phyloP scores from a whole-genome alignment of 257 asterid genomes.

The Galeopsis tetrahit region DNA sequence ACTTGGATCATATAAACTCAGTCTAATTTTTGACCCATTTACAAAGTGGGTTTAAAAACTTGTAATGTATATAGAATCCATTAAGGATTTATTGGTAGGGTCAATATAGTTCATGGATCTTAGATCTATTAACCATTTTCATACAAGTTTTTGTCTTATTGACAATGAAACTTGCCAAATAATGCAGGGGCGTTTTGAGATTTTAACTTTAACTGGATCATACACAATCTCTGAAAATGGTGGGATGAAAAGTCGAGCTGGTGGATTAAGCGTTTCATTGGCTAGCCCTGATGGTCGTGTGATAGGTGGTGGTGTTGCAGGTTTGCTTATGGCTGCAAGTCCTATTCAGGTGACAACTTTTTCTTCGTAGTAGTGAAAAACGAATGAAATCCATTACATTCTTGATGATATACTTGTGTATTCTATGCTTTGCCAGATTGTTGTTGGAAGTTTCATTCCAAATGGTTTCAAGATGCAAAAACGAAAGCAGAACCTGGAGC shows the following conservation, averaged over 20 bases:
- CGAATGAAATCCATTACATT: background rate
- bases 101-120: no score
- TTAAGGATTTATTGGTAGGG: no score
- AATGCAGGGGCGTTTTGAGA: slow-evolving; percentile 96
- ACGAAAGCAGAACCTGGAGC: slow-evolving; percentile 47
- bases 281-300: slow-evolving; percentile 96
- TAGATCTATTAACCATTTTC: no score
- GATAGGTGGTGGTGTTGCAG: slow-evolving; percentile 94
- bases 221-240: slow-evolving; percentile 67
- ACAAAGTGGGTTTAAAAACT: no score
- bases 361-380: background rate
- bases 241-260: slow-evolving; percentile 69
- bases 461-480: slow-evolving; percentile 50
- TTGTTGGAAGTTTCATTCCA: slow-evolving; percentile 80
- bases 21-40: no score
- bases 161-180: background rate
- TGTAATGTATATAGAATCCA: no score
- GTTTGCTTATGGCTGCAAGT: slow-evolving; percentile 82
- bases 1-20: no score
- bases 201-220: slow-evolving; percentile 78
- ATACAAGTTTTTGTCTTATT: background rate
- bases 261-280: slow-evolving; percentile 85
- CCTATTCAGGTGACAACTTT: slow-evolving; percentile 72
- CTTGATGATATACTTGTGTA: no score
- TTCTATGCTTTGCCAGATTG: slow-evolving; percentile 50